Conservation (phyloP, 768 basidiomycete genomes). For the Fistulinella prunicolor region DNA sequence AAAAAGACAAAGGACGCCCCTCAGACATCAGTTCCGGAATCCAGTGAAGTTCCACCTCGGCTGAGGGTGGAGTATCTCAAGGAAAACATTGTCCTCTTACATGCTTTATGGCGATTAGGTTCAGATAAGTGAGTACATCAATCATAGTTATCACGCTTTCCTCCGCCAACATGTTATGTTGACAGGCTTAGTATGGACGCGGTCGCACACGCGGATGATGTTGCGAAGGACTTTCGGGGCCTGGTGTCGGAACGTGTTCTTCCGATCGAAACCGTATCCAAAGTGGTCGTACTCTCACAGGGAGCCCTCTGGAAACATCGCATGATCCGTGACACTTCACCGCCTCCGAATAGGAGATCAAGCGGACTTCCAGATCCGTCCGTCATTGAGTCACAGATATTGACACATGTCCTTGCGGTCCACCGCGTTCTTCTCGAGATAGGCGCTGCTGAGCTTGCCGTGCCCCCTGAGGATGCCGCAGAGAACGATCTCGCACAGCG, state of each 20-base stretch:
- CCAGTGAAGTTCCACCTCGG: slow-evolving; percentile 42
- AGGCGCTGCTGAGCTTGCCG: slow-evolving; percentile 57
- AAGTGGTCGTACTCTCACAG: slow-evolving; percentile 68
- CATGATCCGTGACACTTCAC: slow-evolving; percentile 56
- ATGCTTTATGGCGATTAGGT: slow-evolving; percentile 65
- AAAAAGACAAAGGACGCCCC: slow-evolving; percentile 41
- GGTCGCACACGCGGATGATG: slow-evolving; percentile 44
- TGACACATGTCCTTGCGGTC: slow-evolving; percentile 65
- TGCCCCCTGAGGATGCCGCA: slow-evolving; percentile 50
- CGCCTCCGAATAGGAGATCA: slow-evolving; percentile 28
- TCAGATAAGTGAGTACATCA: slow-evolving; percentile 51
- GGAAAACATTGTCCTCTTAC: slow-evolving; percentile 70
- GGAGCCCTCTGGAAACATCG: slow-evolving; percentile 84
- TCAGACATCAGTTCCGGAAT: slow-evolving; percentile 30
- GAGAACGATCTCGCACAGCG: slow-evolving; percentile 68
- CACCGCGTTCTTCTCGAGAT: slow-evolving; percentile 62
- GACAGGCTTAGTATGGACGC: slow-evolving; percentile 42
- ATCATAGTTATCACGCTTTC: background rate
- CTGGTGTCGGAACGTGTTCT: slow-evolving; percentile 69
- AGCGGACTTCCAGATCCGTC: slow-evolving; percentile 24
- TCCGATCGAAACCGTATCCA: slow-evolving; percentile 72
- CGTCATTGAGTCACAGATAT: slow-evolving; percentile 60
- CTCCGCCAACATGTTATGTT: slow-evolving; percentile 3
- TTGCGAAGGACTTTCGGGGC: slow-evolving; percentile 53
- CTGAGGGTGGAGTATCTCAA: slow-evolving; percentile 63